Evolutionary conservation across 208 protist species (phyloP), one percentile per base, ranked within the genome.

Genomic region (Leishmania gerbilli): DNA sequence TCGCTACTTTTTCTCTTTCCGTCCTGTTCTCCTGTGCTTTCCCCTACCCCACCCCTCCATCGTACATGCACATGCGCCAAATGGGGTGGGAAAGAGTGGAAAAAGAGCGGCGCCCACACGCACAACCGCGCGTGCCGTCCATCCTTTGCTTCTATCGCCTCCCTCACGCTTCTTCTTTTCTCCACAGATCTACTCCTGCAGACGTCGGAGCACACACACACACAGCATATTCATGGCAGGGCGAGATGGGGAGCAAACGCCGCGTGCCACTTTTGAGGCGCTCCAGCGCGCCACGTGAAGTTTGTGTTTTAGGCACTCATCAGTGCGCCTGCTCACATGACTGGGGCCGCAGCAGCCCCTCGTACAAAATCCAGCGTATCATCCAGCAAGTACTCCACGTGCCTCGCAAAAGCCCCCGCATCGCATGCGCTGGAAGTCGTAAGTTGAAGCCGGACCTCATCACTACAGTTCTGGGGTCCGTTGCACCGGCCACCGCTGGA

Each of bases 361-460:
- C 76, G 77, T 5, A 85, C 47, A 69, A 82, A 82, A 56, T 85
- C 82, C 42, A 85, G 31, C 42, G 82, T 79, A 76, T 85, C 82
- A 27, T 82, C 69, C 2, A 85, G 62, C 71, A 82, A 49, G 62
- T 68, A 56, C 77, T 81, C 82, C 27, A 82, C 72, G 1, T 31
- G 51, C 27, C 47, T 53, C 64, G 60, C 42, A 55, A 82, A 81
- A 13, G 21, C 24, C 11, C 40, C 74, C 24, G 53, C n/a, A 51
- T 47, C 17, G 34, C 45, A 37, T 34, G 74, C 53, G 40, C 24
- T 67, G 56, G 40, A 45, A 49, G 53, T 51, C 34, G 19, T 37
- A 4, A n/a, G 9, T 19, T 49, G 74, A 21, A 60, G 53, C 2
- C 1, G 56, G 2, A 19, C 56, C 34, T 45, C 47, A 42, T 77